Conservation (phyloP, 495 filamentous ascomycete species). For the Tuber borchii region DNA sequence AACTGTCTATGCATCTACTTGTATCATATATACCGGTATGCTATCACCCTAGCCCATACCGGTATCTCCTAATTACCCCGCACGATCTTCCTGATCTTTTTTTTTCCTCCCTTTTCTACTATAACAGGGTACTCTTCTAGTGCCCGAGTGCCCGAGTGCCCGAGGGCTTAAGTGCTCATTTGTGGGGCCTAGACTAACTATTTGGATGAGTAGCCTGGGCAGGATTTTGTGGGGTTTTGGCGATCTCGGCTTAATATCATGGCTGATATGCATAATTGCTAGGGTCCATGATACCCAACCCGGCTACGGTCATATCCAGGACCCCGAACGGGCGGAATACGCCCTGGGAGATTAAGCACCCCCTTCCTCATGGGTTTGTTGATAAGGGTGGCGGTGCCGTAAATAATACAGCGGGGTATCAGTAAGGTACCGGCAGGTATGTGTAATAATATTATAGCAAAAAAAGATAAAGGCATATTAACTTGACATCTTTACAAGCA, state of each 20-base stretch:
- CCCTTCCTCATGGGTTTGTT: not conserved
- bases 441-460: not conserved
- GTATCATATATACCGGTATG: too few relatives aligned
- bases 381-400: not conserved
- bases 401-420: not conserved
- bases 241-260: not conserved
- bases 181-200: not conserved
- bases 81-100: too few relatives aligned
- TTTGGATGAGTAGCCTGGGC: not conserved
- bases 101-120: too few relatives aligned
- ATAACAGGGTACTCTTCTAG: too few relatives aligned
- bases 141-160: too few relatives aligned
- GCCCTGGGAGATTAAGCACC: not conserved
- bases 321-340: not conserved
- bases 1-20: too few relatives aligned
- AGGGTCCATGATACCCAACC: not conserved
- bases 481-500: not conserved
- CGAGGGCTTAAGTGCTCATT: too few relatives aligned
- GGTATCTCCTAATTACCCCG: too few relatives aligned
- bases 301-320: not conserved
- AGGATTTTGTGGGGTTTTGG: not conserved
- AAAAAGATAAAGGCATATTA: not conserved
- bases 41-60: too few relatives aligned
- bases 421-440: too few relatives aligned
- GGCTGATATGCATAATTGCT: not conserved